phyloP scores from a whole-genome alignment of 2,329 filamentous ascomycete species.

The Apiospora koreana region DNA sequence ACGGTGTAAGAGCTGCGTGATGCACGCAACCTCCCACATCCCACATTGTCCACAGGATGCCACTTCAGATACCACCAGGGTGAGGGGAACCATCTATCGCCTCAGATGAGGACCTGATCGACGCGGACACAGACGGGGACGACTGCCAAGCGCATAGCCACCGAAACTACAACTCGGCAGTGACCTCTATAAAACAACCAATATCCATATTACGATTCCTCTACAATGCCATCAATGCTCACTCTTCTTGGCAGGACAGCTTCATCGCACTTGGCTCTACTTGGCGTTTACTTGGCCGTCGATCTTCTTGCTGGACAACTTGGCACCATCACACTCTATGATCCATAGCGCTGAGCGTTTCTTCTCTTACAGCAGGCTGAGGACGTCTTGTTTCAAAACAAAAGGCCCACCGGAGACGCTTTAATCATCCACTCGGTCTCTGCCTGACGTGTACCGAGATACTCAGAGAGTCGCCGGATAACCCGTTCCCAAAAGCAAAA shows the following conservation, averaged over 20 bases:
- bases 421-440: not conserved
- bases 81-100: not conserved
- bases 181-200: not conserved
- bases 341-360: not conserved
- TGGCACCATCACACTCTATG: not conserved
- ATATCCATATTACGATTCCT: not conserved
- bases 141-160: not conserved
- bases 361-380: constrained; percentile 5
- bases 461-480: not conserved
- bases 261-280: not conserved
- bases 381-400: not conserved
- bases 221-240: not conserved
- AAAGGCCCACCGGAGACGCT: not conserved
- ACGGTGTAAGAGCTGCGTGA: not conserved
- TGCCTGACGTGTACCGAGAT: not conserved
- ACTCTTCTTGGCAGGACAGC: not conserved
- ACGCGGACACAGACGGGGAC: not conserved
- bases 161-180: not conserved
- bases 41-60: not conserved
- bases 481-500: not conserved
- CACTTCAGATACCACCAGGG: constrained; percentile 6
- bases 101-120: not conserved
- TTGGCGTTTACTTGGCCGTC: constrained; percentile 5
- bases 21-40: not conserved
- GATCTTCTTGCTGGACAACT: constrained; percentile 5